Base-by-base conservation (phyloP, 1,284 basidiomycete genomes). In the Rhodotorula sp. region DNA sequence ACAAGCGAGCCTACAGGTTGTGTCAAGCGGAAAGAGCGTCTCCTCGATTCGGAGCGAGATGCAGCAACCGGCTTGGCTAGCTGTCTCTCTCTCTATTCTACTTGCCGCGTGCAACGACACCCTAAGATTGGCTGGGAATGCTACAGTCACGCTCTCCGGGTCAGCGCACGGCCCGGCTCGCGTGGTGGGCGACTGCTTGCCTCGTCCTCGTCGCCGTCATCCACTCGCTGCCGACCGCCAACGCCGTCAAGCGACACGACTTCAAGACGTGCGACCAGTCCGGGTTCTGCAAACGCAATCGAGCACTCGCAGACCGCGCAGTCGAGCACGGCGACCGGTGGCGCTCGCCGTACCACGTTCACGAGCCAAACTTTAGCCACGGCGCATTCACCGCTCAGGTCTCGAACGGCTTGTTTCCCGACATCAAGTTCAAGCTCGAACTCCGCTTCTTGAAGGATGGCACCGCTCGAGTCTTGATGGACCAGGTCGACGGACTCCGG, bases 251-350 rank as follows among this genome's bases (percentile, higher is more conserved):
- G 78, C 80, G 85, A 54, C 86, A 89, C 71, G 92, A 97, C 82
- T 97, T 94, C 85, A 97, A 96, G 83, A 92, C 88, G 72, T 97
- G 94, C 80, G 86, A 86, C 26, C 91, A 97, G 81, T 87, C 91
- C 1, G 91, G 91, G 21, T 97, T 97, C 84, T 97, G 94, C 84
- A 87, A 91, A 61, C 86, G 93, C 73, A 91, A 92, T 64, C 88
- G 93, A 60, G 89, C 89, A 0, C 87, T 97, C 63, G 87, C 91
- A 67, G 83, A 85, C 59, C 64, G 78, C 16, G 72, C 77, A 1
- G 52, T 8, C 29, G 71, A 75, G 23, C 60, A 59, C 16, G 61
- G 49, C 23, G 85, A 60, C 86, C 86, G 66, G 12, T 96, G 93
- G 89, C 84, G 82, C 51, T 96, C 92, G 0, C 93, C 93, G 0